Conservation (phyloP, 768 basidiomycete species). For the Dioszegia hungarica region DNA sequence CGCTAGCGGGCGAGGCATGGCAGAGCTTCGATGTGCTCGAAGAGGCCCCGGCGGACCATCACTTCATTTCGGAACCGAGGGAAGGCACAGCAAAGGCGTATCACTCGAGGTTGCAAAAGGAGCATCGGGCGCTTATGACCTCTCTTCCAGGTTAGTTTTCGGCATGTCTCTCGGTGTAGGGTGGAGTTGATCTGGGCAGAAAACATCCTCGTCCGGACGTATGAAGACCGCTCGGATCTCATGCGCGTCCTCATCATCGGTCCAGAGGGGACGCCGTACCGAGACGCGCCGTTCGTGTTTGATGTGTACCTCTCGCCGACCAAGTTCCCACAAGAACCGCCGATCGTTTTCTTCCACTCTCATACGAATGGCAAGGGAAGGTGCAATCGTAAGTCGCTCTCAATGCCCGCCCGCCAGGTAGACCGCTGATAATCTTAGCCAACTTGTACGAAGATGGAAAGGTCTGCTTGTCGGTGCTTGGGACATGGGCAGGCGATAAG, state of each 20-base stretch:
- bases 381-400: slow-evolving; percentile 53
- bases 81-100: slow-evolving; percentile 66
- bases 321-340: slow-evolving; percentile 56
- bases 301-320: slow-evolving; percentile 82
- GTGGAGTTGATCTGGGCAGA: slow-evolving; percentile 52
- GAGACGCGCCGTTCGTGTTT: slow-evolving; percentile 90
- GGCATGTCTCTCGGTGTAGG: background rate
- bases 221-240: slow-evolving; percentile 82
- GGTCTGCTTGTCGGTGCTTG: slow-evolving; percentile 83
- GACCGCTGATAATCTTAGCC: slow-evolving; percentile 7
- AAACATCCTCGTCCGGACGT: slow-evolving; percentile 80
- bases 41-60: slow-evolving; percentile 73
- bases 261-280: slow-evolving; percentile 89
- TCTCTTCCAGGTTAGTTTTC: slow-evolving; percentile 74
- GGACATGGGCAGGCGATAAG: slow-evolving; percentile 85
- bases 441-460: slow-evolving; percentile 95
- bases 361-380: slow-evolving; percentile 93
- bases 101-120: slow-evolving; percentile 68
- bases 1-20: slow-evolving; percentile 57
- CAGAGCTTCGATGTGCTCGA: slow-evolving; percentile 75
- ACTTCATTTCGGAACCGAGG: slow-evolving; percentile 59
- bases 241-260: slow-evolving; percentile 84
- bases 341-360: slow-evolving; percentile 80
- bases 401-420: slow-evolving; percentile 4
- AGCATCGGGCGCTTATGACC: slow-evolving; percentile 71